Conservation (phyloP, 1,139 yeast species). For the Pichia kudriavzevii region DNA sequence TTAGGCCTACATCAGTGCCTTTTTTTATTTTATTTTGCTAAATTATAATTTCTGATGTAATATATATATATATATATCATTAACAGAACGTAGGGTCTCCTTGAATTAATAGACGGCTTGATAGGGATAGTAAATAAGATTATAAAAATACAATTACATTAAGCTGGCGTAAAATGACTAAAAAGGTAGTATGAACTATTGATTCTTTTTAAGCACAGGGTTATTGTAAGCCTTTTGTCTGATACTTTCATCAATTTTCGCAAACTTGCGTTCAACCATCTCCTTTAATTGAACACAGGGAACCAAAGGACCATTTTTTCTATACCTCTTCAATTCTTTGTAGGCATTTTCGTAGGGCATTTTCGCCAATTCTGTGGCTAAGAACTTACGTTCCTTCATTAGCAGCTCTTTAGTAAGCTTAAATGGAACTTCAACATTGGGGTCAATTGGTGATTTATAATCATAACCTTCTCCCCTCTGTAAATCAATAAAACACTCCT, state of each 20-base stretch:
- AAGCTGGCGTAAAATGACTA: too few relatives aligned
- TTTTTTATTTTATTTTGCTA: too few relatives aligned
- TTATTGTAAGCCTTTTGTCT: conserved; percentile 4
- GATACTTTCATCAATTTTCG: conserved; percentile 23
- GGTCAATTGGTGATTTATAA: conserved; percentile 29
- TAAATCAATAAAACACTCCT: conserved; percentile 50
- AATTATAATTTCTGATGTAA: not conserved
- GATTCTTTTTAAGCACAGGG: conserved; percentile 13
- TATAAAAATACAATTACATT: too few relatives aligned
- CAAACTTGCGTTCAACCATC: conserved; percentile 36
- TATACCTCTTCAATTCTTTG: conserved; percentile 43
- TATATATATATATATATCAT: too few relatives aligned
- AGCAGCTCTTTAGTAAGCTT: conserved; percentile 39
- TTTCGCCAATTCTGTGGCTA: conserved; percentile 16
- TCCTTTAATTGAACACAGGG: conserved; percentile 37
- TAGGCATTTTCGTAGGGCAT: conserved; percentile 43
- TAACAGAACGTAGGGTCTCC: too few relatives aligned
- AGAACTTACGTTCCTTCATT: conserved; percentile 34
- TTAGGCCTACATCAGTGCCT: too few relatives aligned
- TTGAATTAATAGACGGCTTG: too few relatives aligned
- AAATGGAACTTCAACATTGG: conserved; percentile 27
- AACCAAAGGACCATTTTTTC: conserved; percentile 55
- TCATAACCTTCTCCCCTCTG: conserved; percentile 77
- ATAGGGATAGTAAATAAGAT: too few relatives aligned
- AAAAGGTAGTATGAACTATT: too few relatives aligned